Conservation (phyloP, 2,329 filamentous ascomycete genomes). For the Sclerotinia spermophila region DNA sequence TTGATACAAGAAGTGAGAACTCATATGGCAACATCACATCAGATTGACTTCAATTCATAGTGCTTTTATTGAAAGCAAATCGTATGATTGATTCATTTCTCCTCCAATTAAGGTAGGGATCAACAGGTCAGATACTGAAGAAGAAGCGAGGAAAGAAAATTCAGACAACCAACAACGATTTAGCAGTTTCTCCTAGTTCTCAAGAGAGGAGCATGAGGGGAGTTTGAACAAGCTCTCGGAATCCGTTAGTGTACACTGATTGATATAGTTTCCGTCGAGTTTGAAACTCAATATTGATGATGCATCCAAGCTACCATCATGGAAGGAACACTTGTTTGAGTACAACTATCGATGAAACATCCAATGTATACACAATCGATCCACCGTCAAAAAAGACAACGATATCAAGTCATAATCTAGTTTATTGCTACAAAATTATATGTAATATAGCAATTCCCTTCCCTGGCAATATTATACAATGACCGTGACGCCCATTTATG, state of each 20-base stretch:
- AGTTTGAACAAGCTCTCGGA: background rate
- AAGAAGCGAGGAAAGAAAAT: background rate
- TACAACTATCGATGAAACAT: background rate
- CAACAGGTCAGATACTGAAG: background rate
- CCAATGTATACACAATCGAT: background rate
- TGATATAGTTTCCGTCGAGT: background rate
- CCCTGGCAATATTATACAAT: constrained; percentile 4
- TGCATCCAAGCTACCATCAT: background rate
- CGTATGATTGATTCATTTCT: background rate
- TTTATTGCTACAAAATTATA: constrained; percentile 9
- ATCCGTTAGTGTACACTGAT: background rate
- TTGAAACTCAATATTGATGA: background rate
- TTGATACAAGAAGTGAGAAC: background rate
- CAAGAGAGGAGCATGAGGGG: background rate
- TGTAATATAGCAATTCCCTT: background rate
- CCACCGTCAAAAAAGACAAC: background rate
- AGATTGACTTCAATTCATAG: background rate
- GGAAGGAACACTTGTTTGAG: background rate
- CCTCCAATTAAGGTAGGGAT: background rate
- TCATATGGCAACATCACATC: no score
- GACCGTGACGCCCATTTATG: constrained; percentile 4
- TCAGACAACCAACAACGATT: no score
- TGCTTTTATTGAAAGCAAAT: no score
- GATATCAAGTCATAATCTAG: background rate
- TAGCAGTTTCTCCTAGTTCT: background rate